A percentile compares a stretch with the other conserved stretches of the same genome.
These are phyloP conservation scores for Amaranthus cruentus DNA, from an alignment of 148 eudicot species.

Conservation along the genomic window DNA sequence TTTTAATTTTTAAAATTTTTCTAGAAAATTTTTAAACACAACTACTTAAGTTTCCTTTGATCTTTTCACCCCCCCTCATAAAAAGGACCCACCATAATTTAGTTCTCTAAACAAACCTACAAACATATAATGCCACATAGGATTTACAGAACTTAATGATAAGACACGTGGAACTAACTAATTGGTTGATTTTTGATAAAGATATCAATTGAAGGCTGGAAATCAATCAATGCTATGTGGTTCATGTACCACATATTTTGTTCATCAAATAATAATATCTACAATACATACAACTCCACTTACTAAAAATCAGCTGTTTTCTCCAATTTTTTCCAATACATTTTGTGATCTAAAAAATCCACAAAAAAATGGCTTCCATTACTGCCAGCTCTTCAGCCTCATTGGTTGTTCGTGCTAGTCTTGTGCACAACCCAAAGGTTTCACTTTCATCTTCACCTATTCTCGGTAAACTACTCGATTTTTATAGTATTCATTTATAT, in stretches of 20 bases:
- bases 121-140: slow-evolving; percentile 12
- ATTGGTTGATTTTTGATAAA: slow-evolving; percentile 51
- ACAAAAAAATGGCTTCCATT: slow-evolving; percentile 62
- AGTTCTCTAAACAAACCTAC: slow-evolving; percentile 3
- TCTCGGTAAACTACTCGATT: slow-evolving; percentile 47
- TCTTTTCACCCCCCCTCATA: neutral
- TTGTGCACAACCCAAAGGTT: slow-evolving; percentile 44
- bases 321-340: too few species aligned
- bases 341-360: too few species aligned
- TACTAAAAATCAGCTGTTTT: too few species aligned
- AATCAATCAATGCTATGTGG: slow-evolving; percentile 56
- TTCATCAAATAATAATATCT: slow-evolving; percentile 20
- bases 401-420: slow-evolving; percentile 50
- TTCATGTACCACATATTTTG: slow-evolving; percentile 15
- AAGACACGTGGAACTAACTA: slow-evolving; percentile 52
- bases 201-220: slow-evolving; percentile 28
- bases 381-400: slow-evolving; percentile 64
- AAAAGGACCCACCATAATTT: slow-evolving; percentile 1
- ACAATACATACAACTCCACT: neutral
- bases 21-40: neutral
- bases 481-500: neutral
- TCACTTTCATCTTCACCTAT: slow-evolving; percentile 46
- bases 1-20: too few species aligned
- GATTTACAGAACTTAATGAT: slow-evolving; percentile 21
- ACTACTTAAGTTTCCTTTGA: neutral